Evolutionary conservation across 2,329 filamentous ascomycete species (phyloP).

Genomic region (Thelonectria discophora): DNA sequence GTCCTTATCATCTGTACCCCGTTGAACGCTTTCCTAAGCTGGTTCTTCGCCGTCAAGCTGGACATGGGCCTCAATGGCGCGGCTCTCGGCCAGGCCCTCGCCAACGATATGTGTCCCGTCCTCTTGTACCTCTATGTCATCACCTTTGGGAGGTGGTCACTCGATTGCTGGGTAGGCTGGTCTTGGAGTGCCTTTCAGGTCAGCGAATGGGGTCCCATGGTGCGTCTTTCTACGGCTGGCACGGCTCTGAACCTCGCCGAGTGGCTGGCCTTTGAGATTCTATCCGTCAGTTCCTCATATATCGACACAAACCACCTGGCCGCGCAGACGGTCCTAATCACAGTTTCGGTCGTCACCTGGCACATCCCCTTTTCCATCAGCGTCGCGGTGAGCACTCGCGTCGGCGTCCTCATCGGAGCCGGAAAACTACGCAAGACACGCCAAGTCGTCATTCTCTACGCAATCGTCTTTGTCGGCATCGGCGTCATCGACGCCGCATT

Average conservation of each 20-base stretch:
- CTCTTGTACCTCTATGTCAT: slow-evolving; percentile 57
- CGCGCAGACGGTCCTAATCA: slow-evolving; percentile 53
- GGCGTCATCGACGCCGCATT: slow-evolving; percentile 7
- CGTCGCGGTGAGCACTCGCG: slow-evolving; percentile 47
- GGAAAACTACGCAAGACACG: not conserved
- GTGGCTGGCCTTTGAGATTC: slow-evolving; percentile 55
- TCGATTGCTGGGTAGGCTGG: slow-evolving; percentile 51
- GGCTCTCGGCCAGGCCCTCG: slow-evolving; percentile 58
- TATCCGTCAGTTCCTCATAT: slow-evolving; percentile 56
- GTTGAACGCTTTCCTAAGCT: slow-evolving; percentile 59
- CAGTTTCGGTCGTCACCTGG: slow-evolving; percentile 52
- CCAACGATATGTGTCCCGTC: slow-evolving; percentile 58
- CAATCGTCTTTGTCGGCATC: not conserved
- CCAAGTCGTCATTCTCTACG: slow-evolving; percentile 13
- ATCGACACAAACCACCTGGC: slow-evolving; percentile 54
- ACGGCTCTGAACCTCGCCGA: slow-evolving; percentile 53
- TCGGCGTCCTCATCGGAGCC: slow-evolving; percentile 14
- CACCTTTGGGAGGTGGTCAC: slow-evolving; percentile 47
- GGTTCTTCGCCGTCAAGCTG: slow-evolving; percentile 55
- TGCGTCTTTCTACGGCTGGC: slow-evolving; percentile 50
- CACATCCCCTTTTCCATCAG: slow-evolving; percentile 55
- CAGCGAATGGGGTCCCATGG: slow-evolving; percentile 51
- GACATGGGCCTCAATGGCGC: slow-evolving; percentile 60
- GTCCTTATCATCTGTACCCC: slow-evolving; percentile 58
- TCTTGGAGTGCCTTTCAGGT: slow-evolving; percentile 45